phyloP scores from a whole-genome alignment of 805 yeast genomes.

The Nakazawaea populi region DNA sequence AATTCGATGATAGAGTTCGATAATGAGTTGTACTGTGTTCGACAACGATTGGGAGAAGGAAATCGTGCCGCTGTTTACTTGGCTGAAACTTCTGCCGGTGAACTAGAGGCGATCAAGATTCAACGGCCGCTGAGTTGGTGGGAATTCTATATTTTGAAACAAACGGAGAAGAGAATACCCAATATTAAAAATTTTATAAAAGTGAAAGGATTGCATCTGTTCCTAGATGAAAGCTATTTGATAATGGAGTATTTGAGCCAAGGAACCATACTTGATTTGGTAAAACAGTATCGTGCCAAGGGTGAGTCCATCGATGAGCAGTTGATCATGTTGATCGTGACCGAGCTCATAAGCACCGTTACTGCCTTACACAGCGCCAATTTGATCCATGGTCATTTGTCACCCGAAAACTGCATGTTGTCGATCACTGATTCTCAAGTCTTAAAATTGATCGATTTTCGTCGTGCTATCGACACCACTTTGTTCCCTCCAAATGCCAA shows the following conservation, averaged over 20 bases:
- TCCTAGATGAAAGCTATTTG: constrained; percentile 63
- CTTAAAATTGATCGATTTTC: constrained; percentile 68
- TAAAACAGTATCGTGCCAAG: constrained; percentile 38
- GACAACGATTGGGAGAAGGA: constrained; percentile 67
- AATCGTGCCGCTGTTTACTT: constrained; percentile 75
- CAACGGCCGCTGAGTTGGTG: constrained; percentile 66
- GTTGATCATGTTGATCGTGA: constrained; percentile 54
- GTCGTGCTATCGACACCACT: constrained; percentile 68
- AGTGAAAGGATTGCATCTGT: constrained; percentile 48
- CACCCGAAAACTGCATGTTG: constrained; percentile 83
- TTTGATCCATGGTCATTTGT: constrained; percentile 79
- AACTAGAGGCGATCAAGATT: constrained; percentile 61
- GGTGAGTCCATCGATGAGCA: constrained; percentile 47
- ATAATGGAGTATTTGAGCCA: constrained; percentile 58
- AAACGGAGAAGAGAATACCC: constrained; percentile 38
- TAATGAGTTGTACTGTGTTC: constrained; percentile 40
- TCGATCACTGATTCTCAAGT: constrained; percentile 30
- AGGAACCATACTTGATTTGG: constrained; percentile 70
- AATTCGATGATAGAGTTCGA: constrained; percentile 38
- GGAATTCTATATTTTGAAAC: constrained; percentile 74
- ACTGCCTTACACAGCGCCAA: constrained; percentile 58
- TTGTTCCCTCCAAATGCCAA: constrained; percentile 43
- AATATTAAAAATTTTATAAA: constrained; percentile 35
- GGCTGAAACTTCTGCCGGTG: constrained; percentile 55
- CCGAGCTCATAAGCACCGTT: constrained; percentile 56